These are phyloP conservation scores for Nothophoma quercina DNA, from an alignment of 2,329 filamentous ascomycete genomes.

Conservation along the genomic window DNA sequence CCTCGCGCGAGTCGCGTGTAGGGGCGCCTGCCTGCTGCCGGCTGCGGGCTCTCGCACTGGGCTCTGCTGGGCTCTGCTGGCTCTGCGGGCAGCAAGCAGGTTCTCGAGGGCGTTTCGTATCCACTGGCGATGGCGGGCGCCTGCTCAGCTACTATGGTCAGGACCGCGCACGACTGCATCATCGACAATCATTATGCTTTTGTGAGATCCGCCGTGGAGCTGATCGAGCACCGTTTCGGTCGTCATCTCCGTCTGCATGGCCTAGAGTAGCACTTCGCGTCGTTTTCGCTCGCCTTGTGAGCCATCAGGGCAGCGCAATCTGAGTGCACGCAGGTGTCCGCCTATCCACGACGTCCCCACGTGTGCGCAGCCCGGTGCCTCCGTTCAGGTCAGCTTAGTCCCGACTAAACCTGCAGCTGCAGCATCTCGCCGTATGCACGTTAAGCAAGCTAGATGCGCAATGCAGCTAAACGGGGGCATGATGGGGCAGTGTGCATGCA, in stretches of 20 bases:
- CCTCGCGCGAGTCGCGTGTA: conserved; percentile 21
- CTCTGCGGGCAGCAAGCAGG: conserved; percentile 31
- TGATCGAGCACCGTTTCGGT: conserved; percentile 37
- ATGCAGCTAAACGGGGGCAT: conserved; percentile 47
- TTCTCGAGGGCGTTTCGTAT: conserved; percentile 32
- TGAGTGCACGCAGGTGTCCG: conserved; percentile 24
- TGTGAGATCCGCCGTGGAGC: conserved; percentile 32
- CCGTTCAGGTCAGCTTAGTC: conserved; percentile 47
- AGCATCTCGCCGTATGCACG: conserved; percentile 47
- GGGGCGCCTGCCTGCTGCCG: conserved; percentile 13
- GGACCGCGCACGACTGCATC: conserved; percentile 19
- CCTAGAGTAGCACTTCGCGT: conserved; percentile 24
- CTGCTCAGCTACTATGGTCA: conserved; percentile 42
- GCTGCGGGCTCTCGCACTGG: conserved; percentile 23
- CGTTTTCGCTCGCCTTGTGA: conserved; percentile 18
- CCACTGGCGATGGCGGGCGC: conserved; percentile 6
- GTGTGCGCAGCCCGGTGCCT: conserved; percentile 24
- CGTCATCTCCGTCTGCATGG: conserved; percentile 46
- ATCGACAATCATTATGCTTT: conserved; percentile 36
- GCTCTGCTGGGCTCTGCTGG: conserved; percentile 26
- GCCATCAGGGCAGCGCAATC: conserved; percentile 27
- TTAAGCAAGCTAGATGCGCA: conserved; percentile 48
- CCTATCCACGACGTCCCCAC: conserved; percentile 51
- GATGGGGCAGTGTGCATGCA: conserved; percentile 51
- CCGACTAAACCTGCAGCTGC: conserved; percentile 47